Base-by-base conservation (phyloP, 306 rosid species). In the Trifolium repens region DNA sequence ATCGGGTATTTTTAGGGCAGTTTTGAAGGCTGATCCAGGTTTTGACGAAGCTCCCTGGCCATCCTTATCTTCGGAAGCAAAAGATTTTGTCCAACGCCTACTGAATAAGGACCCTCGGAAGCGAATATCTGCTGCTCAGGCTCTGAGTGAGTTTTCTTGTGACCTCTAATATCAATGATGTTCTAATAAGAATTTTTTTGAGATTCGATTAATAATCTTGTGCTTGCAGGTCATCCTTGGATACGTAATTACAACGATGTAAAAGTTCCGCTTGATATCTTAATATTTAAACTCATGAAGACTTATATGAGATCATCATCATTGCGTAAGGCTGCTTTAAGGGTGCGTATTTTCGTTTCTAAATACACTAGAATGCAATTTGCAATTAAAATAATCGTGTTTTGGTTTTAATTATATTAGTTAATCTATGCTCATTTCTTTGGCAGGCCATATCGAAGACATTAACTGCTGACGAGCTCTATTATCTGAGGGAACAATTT, bases 11-110 rank as follows among this genome's bases (percentile, higher is more conserved):
- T 96, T 96, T 73, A 86, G 91, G 78, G 88, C 99, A 8, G 99
- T 96, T 81, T 82, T 96, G 88, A 96, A 92, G 85, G 96, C 98
- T 57, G 97, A 90, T 78, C 98, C 97, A 50, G 88, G 93, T 83
- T 96, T 96, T 58, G 98, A 92, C 59, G 99, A 96, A 85, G 85
- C 85, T 70, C 99, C 98, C 37, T 96, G 99, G 99, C 99, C 99
- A 68, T 77, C 90, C 42, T 84, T 92, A 82, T 89, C 98, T 73
- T 43, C 74, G 68, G 96, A 96, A 83, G 98, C 99, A 8, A 92
- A 73, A 85, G 96, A 96, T 91, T 96, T 96, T 79, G 98, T 96
- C 79, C 92, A 89, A 85, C 93, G 97, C 50, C 71, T 96, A 67
- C 72, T 96, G 77, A 90, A 90, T 73, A 96, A 96, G 89, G 97